Percentiles rank a stretch among this genome's conserved stretches.
phyloP scores from a whole-genome alignment of 805 yeast species.

The Schwanniomyces pseudopolymorphus region DNA sequence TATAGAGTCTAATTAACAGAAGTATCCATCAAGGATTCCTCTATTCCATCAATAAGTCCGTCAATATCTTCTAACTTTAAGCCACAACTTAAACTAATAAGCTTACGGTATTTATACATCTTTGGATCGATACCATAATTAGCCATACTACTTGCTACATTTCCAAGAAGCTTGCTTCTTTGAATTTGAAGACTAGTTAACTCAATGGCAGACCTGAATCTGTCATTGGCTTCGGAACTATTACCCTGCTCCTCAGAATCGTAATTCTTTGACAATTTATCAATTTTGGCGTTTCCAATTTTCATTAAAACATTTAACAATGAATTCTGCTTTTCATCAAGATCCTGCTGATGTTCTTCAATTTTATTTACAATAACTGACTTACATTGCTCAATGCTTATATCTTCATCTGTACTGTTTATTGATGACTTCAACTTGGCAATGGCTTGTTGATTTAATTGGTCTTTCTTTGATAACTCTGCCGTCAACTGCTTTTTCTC shows the following conservation, averaged over 20 bases:
- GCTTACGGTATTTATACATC: slow-evolving; percentile 72
- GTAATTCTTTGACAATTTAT: slow-evolving; percentile 44
- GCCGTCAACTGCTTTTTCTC: slow-evolving; percentile 20
- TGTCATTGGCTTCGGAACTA: slow-evolving; percentile 13
- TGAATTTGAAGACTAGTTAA: slow-evolving; percentile 54
- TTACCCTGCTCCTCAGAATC: slow-evolving; percentile 16
- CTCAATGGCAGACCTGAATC: slow-evolving; percentile 18
- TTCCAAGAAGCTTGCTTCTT: slow-evolving; percentile 42
- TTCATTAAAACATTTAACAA: slow-evolving; percentile 31
- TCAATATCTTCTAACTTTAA: slow-evolving; percentile 77
- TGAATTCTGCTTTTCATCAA: slow-evolving; percentile 18
- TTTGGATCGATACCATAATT: slow-evolving; percentile 49
- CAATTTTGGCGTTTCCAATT: slow-evolving; percentile 46
- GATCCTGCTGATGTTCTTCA: slow-evolving; percentile 9
- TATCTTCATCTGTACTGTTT: slow-evolving; percentile 24
- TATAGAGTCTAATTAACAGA: slow-evolving; percentile 2
- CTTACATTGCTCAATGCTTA: slow-evolving; percentile 26
- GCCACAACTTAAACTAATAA: slow-evolving; percentile 77
- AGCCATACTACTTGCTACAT: slow-evolving; percentile 48
- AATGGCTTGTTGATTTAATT: slow-evolving; percentile 34
- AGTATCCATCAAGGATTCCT: slow-evolving; percentile 29
- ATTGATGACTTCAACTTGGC: slow-evolving; percentile 24
- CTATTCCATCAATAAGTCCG: slow-evolving; percentile 80
- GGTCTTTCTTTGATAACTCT: slow-evolving; percentile 54
- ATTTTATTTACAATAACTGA: slow-evolving; percentile 18